Evolutionary conservation across 2,329 filamentous ascomycete genomes (phyloP).

Genomic region (Pseudogymnoascus sp.): DNA sequence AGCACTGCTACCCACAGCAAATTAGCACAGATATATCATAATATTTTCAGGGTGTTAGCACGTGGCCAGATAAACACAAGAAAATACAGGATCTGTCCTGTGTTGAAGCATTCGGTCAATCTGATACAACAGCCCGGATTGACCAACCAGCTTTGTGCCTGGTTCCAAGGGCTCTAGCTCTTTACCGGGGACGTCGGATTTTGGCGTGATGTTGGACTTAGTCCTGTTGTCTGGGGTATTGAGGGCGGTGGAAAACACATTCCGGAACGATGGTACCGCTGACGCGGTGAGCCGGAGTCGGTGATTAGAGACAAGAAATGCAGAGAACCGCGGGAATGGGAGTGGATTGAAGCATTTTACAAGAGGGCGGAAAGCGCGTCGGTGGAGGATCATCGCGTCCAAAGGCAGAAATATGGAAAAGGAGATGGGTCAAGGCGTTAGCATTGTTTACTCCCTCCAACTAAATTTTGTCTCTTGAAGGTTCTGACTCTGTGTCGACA

Average conservation of each 20-base stretch:
- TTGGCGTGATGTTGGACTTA: neutral
- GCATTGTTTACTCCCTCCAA: neutral
- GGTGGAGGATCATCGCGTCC: neutral
- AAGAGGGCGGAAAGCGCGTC: neutral
- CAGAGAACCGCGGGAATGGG: neutral
- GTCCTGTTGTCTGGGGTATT: neutral
- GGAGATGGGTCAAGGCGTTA: neutral
- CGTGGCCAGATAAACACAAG: neutral
- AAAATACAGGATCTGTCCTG: neutral
- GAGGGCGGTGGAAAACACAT: neutral
- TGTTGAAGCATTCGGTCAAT: neutral
- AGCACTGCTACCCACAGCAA: neutral
- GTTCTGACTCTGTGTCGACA: neutral
- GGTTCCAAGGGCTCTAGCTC: neutral
- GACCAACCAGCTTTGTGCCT: neutral
- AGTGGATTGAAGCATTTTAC: neutral
- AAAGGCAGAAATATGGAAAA: neutral
- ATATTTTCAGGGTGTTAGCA: neutral
- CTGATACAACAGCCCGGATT: neutral
- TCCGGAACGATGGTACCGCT: neutral
- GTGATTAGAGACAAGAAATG: neutral
- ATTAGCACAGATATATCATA: neutral
- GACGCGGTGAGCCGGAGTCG: neutral
- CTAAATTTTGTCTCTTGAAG: neutral
- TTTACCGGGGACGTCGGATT: neutral